Base-by-base conservation (phyloP, 371 early-diverging fungal species). In the Homolaphlyctis polyrhiza region DNA sequence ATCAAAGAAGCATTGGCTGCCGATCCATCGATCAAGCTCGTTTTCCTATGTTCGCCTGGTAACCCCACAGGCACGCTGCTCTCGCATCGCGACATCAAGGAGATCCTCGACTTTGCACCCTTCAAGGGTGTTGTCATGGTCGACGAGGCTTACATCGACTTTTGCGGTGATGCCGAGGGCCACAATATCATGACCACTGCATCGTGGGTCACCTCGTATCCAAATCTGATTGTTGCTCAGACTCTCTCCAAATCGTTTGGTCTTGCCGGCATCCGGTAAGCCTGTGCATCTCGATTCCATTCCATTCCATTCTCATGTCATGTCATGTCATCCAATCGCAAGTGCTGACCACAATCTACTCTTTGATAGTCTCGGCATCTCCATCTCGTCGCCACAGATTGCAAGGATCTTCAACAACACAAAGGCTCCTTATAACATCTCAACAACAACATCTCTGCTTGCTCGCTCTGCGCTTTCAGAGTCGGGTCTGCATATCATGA, bases 61-160 rank as follows among this genome's bases (percentile, higher is more conserved):
- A 98, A 98, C 77, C 98, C 98, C 23, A 98, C 98, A 0, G 97
- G 96, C 43, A 91, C 93, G 3, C 78, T 81, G 27, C 78, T 98
- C 45, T 60, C 61, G 23, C 83, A 88, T 63, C 75, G 76, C 6
- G 89, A 88, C 62, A 89, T 98, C 61, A 76, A 79, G 52, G 73
- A 75, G 16, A 78, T 97, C 11, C 81, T 98, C 0, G 87, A 90
- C 50, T 78, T 70, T 66, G 72, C 67, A 66, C 59, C 66, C 63
- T 89, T 74, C 70, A 79, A 81, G 48, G 96, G 97, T 2, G 67
- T 97, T 27, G 95, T 98, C 0, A 89, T 92, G 1, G 92, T 98
- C 2, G 98, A 98, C 78, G 98, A 98, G 78, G 98, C 98, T 1
- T 98, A 98, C 74, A 87, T 97, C 21, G 98, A 98, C 75, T 98